Evolutionary conservation across 164 flowering plant species (phyloP).

Genomic region (Tetrastigma voinierianum): DNA sequence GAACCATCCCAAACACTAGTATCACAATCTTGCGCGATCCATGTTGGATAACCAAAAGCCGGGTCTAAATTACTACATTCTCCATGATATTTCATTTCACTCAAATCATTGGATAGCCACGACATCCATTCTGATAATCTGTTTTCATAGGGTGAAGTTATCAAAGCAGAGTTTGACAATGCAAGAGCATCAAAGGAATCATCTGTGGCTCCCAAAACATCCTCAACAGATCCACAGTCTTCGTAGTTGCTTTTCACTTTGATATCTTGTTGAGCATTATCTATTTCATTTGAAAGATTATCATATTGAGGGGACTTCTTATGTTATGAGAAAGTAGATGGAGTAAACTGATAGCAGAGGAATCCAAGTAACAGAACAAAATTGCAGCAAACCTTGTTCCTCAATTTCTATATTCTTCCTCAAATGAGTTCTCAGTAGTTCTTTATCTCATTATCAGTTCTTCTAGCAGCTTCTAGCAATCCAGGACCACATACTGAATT

Average conservation of each 20-base stretch:
- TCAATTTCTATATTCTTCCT: conserved; percentile 40
- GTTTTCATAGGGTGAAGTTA: conserved; percentile 42
- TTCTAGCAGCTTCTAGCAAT: conserved; percentile 68
- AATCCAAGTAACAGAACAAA: background rate
- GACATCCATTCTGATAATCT: conserved; percentile 33
- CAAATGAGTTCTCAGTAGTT: conserved; percentile 71
- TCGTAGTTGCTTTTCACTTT: conserved; percentile 13
- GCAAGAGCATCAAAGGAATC: conserved; percentile 13
- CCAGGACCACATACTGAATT: conserved; percentile 56
- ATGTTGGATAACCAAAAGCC: background rate
- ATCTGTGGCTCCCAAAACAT: conserved; percentile 8
- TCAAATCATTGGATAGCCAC: conserved; percentile 21
- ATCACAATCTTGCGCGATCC: conserved; percentile 10
- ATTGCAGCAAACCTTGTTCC: conserved; percentile 30
- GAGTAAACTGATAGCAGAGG: background rate
- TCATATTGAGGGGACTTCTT: conserved; percentile 11
- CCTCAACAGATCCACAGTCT: conserved; percentile 2
- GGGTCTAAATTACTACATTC: conserved; percentile 10
- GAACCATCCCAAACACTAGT: conserved; percentile 15
- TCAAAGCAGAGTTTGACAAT: conserved; percentile 19
- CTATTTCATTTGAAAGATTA: conserved; percentile 13
- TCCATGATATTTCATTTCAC: background rate
- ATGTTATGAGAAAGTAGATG: background rate
- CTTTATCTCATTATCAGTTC: conserved; percentile 86
- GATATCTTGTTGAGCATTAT: conserved; percentile 17